Conservation (phyloP, 2,329 filamentous ascomycete genomes). For the Didymella exigua region DNA sequence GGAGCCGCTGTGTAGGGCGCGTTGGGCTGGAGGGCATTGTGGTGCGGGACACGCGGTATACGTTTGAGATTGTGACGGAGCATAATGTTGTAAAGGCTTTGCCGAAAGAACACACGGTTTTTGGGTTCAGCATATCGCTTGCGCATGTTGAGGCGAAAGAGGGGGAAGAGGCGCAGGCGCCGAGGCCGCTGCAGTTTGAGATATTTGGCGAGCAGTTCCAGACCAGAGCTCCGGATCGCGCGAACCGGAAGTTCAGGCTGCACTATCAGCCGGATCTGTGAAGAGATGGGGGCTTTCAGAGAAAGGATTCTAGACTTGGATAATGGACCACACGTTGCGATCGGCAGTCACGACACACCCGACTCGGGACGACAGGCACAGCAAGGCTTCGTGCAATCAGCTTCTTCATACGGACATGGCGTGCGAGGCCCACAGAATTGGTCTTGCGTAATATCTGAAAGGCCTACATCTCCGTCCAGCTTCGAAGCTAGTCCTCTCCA, state of each 20-base stretch:
- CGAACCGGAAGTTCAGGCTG: constrained; percentile 89
- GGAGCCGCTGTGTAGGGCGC: constrained; percentile 78
- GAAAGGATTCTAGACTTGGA: neutral
- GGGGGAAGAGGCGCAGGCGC: too few species aligned
- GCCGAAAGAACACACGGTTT: constrained; percentile 89
- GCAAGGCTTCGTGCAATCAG: too few species aligned
- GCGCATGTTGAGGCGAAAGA: too few species aligned
- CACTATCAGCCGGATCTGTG: constrained; percentile 78
- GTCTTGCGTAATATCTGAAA: neutral
- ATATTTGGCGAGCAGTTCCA: constrained; percentile 87
- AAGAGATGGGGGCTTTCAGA: constrained; percentile 34
- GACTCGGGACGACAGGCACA: too few species aligned
- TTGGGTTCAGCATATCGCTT: constrained; percentile 73
- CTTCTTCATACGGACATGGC: neutral
- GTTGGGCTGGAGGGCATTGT: constrained; percentile 88
- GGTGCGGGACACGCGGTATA: constrained; percentile 83
- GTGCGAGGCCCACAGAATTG: neutral
- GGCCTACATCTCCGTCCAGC: too few species aligned
- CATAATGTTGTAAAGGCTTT: constrained; percentile 74
- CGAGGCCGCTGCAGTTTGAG: constrained; percentile 74
- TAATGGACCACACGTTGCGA: neutral
- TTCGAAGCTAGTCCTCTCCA: neutral
- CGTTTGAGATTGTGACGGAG: constrained; percentile 81
- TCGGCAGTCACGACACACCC: neutral
- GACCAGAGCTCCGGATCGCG: constrained; percentile 79